phyloP scores from a whole-genome alignment of 2,329 filamentous ascomycete species.

The Hymenoscyphus albidus region DNA sequence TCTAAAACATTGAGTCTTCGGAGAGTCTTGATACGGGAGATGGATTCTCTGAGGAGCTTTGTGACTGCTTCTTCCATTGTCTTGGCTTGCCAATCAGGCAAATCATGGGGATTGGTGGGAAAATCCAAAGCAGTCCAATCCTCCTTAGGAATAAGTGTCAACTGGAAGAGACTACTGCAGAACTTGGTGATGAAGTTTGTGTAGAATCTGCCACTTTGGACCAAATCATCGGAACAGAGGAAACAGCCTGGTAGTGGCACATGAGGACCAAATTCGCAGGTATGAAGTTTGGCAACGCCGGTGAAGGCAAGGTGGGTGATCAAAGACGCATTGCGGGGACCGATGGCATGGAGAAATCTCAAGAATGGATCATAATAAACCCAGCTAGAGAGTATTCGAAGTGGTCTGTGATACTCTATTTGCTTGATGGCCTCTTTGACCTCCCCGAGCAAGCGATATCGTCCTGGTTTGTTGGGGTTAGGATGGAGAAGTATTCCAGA shows the following conservation, averaged over 20 bases:
- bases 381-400: conserved; percentile 11
- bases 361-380: conserved; percentile 17
- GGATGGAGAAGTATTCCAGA: neutral
- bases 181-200: neutral
- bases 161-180: neutral
- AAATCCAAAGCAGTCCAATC: neutral
- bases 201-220: neutral
- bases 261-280: neutral
- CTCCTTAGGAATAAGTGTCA: neutral
- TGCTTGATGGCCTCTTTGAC: conserved; percentile 5
- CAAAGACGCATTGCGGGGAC: conserved; percentile 3
- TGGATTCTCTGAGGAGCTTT: neutral
- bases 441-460: neutral
- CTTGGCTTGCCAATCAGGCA: neutral
- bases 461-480: neutral
- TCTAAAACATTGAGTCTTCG: neutral
- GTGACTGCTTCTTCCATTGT: conserved; percentile 6
- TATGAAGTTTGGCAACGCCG: conserved; percentile 7
- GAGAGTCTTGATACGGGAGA: neutral
- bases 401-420: neutral
- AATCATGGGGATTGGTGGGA: neutral
- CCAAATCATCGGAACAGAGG: neutral
- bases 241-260: no score
- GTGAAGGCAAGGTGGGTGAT: conserved; percentile 4
- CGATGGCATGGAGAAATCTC: conserved; percentile 17